Evolutionary conservation across 108 stramenopile genomes (phyloP), one percentile per base, ranked within the genome.

Genomic region (Conticribra weissflogii): DNA sequence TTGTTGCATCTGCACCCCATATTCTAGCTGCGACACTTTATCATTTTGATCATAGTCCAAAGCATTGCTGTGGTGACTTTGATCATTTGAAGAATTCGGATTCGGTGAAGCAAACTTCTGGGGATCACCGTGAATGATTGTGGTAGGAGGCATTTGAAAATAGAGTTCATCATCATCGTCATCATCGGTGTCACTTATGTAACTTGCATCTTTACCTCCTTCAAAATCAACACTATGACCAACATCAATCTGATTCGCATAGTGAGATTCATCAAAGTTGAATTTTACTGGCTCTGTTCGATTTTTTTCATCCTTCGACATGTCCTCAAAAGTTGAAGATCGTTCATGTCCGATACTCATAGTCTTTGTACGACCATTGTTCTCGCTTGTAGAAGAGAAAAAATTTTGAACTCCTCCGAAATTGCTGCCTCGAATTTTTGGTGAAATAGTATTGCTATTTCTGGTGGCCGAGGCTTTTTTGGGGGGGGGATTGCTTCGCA

Each of bases 141-240:
- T n/a, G 12, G 36, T 41, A 9, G 36, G 36, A 12, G 36, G 36
- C 36, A 41, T 5, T 5, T 9, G 36, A 41, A 41, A 41, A 12
- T 41, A 41, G 12, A 9, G 36, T 3, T 51, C 50, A 57, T 54
- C 54, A 24, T 54, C 54, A 14, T 54, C 54, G 24, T 54, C 54
- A 2, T 54, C 54, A 27, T 14, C 50, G 4, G 18, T 18, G 3
- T 17, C 50, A 16, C 17, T 21, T 19, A 18, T 18, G 18, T 54
- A 41, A 41, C 36, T 41, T 41, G 5, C 36, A 5, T 9, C 5
- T 41, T 41, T 41, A 12, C 36, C 36, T 9, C n/a, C n/a, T n/a
- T n/a, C n/a, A n/a, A n/a, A n/a, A n/a, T n/a, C n/a, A n/a, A n/a
- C n/a, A n/a, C n/a, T n/a, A n/a, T n/a, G n/a, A n/a, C n/a, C n/a